Base-by-base conservation (phyloP, 2,329 filamentous ascomycete genomes). In the Delphinella strobiligena region DNA sequence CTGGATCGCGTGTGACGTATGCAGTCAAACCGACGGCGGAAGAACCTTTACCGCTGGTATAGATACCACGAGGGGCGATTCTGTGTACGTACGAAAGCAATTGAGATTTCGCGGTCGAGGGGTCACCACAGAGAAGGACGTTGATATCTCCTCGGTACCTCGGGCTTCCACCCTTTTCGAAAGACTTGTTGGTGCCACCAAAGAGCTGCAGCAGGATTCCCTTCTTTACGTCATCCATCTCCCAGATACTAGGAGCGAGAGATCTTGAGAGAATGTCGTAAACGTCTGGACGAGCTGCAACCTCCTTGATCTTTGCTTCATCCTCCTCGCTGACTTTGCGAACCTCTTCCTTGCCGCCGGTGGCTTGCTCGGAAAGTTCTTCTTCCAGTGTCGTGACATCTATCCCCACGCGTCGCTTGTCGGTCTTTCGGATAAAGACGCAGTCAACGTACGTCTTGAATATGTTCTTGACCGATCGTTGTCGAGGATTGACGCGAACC, bases 371-470 rank as follows among this genome's bases (percentile, higher is more conserved):
- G 7, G 85, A 82, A 24, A 88, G 74, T 52, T 87, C 82, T 49
- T 88, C 72, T 49, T 88, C 84, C 10, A 98, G 76, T 0, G 91
- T 98, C 0, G 87, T 88, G 1, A 78, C 72, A 54, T 98, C 91
- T 35, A 87, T 82, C 24, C 91, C 91, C 71, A 98, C 78, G 40
- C 91, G 81, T 62, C 87, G 91, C 64, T 88, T 89, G 62, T 98
- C 89, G 2, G 93, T 83, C 61, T 98, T 98, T 56, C 96, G 88
- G 31, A 96, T 83, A 54, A 98, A 91, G 34, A 96, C 65, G 34
- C 89, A 86, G 61, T 98, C 91, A 38, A 98, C 81, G 49, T 94
- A 98, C 0, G 91, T 98, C 70, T 96, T 98, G 73, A 94, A 94
- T 30, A 98, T 78, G 47, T 86, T 84, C 70, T 95, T 96, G 55